These are phyloP conservation scores for Nannochloropsis gaditana DNA, from an alignment of 108 stramenopile genomes.

Conservation along the genomic window DNA sequence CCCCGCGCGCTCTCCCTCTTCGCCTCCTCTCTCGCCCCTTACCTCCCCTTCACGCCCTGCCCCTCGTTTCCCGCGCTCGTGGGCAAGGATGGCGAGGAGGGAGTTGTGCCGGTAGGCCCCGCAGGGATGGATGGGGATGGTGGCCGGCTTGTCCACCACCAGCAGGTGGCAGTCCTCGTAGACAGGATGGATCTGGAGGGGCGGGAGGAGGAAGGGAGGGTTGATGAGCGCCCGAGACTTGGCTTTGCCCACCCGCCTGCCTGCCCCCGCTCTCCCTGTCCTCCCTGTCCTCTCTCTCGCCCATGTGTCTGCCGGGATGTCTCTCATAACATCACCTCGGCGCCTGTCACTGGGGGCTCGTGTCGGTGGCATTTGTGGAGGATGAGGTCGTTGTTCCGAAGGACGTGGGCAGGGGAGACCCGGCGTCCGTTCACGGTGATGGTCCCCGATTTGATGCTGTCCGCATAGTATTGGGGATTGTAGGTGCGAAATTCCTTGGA, in stretches of 20 bases:
- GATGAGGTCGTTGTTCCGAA: conserved; percentile 34
- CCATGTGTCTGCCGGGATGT: neutral
- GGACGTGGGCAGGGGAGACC: neutral
- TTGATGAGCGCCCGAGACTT: too few species aligned
- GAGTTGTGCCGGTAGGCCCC: conserved; percentile 77
- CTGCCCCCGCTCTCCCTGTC: neutral
- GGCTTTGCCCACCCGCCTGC: neutral
- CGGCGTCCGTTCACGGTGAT: conserved; percentile 37
- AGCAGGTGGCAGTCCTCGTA: conserved; percentile 61
- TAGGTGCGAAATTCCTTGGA: conserved; percentile 19
- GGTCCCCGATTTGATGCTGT: conserved; percentile 30
- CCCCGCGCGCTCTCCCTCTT: neutral
- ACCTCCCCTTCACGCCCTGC: neutral
- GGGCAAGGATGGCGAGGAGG: conserved; percentile 52
- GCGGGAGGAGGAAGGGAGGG: neutral
- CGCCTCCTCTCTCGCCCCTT: neutral
- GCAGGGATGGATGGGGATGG: conserved; percentile 81
- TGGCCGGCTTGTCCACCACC: conserved; percentile 77
- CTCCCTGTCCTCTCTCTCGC: neutral
- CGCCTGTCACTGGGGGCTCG: conserved; percentile 46
- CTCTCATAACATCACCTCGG: neutral
- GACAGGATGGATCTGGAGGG: conserved; percentile 52
- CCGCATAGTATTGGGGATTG: conserved; percentile 32
- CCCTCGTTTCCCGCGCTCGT: neutral
- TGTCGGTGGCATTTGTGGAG: conserved; percentile 43